Conservation (phyloP, 2,329 filamentous ascomycete species). For the Bisporella sp. region DNA sequence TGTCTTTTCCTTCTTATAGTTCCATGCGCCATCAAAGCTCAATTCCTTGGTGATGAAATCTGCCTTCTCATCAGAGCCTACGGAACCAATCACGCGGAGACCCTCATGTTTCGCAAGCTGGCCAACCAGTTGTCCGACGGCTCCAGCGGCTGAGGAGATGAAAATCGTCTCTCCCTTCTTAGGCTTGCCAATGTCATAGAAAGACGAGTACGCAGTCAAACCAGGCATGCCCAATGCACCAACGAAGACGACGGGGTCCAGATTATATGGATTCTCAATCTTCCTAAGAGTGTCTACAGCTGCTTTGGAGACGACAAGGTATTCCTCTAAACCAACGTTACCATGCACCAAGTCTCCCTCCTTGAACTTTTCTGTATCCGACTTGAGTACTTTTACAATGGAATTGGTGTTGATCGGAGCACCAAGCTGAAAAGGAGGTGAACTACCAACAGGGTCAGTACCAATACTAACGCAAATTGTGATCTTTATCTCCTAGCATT, state of each 20-base stretch:
- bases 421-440: slow-evolving; percentile 52
- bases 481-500: too few relatives aligned
- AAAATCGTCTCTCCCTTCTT: slow-evolving; percentile 75
- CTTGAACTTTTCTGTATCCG: slow-evolving; percentile 54
- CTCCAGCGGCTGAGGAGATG: slow-evolving; percentile 66
- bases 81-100: slow-evolving; percentile 65
- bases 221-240: slow-evolving; percentile 75
- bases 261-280: slow-evolving; percentile 61
- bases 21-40: slow-evolving; percentile 67
- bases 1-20: slow-evolving; percentile 71
- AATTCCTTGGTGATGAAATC: slow-evolving; percentile 68
- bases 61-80: slow-evolving; percentile 69
- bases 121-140: slow-evolving; percentile 71
- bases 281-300: slow-evolving; percentile 37
- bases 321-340: slow-evolving; percentile 59
- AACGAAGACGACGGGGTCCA: slow-evolving; percentile 62
- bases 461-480: too few relatives aligned
- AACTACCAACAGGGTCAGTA: slow-evolving; percentile 1
- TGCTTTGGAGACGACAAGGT: slow-evolving; percentile 44
- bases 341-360: slow-evolving; percentile 60
- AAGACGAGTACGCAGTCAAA: slow-evolving; percentile 65
- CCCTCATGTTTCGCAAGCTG: slow-evolving; percentile 73
- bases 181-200: slow-evolving; percentile 69
- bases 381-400: slow-evolving; percentile 66
- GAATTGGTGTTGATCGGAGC: slow-evolving; percentile 57